Conservation (phyloP, 192 early-diverging fungal species). For the Chytriomyces sp. region DNA sequence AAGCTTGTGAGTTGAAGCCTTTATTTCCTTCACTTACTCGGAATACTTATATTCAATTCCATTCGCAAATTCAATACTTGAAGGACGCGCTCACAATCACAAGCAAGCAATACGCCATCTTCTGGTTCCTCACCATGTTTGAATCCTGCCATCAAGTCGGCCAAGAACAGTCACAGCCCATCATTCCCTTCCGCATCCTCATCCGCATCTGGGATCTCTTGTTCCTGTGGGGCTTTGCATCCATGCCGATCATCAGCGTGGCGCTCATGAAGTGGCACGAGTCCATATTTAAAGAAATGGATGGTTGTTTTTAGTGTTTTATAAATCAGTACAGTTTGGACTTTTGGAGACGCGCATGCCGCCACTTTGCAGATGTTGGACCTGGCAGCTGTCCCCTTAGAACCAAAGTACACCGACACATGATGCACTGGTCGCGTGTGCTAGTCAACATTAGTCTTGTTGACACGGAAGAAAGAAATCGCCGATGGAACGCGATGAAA, state of each 20-base stretch:
- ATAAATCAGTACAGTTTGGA: too few species aligned
- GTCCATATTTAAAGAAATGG: neutral
- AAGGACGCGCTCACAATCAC: neutral
- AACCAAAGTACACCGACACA: too few species aligned
- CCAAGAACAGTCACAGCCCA: neutral
- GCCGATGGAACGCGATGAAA: too few species aligned
- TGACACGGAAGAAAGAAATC: too few species aligned
- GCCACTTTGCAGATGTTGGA: too few species aligned
- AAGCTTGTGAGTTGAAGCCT: neutral
- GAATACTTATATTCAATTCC: neutral
- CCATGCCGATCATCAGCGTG: neutral
- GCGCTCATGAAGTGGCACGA: neutral
- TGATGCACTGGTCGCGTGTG: too few species aligned
- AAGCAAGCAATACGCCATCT: neutral
- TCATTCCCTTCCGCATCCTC: neutral
- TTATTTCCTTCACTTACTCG: neutral
- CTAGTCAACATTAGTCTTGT: too few species aligned
- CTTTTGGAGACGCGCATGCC: too few species aligned
- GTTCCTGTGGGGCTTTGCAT: neutral
- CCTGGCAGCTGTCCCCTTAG: too few species aligned
- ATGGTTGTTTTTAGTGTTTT: neutral
- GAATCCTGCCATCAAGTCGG: neutral
- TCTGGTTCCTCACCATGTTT: constrained; percentile 2
- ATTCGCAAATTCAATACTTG: too few species aligned
- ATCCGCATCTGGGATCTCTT: constrained; percentile 3